phyloP scores from a whole-genome alignment of 2,329 filamentous ascomycete genomes.

The Diaporthe sp. region DNA sequence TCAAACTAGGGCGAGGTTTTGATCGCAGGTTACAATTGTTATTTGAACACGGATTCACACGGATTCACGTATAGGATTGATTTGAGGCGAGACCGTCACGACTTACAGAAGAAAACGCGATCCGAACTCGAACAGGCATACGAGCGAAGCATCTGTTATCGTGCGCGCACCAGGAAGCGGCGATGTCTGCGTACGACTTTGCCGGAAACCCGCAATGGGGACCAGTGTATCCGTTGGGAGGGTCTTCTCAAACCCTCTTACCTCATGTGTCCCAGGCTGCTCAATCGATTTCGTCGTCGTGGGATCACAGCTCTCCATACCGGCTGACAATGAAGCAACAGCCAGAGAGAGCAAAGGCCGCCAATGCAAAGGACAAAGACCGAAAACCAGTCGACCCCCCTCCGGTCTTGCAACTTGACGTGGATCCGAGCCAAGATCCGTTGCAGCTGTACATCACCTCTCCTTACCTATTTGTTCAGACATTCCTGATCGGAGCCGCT shows the following conservation, averaged over 20 bases:
- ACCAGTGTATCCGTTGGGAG: conserved; percentile 36
- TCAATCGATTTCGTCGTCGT: conserved; percentile 27
- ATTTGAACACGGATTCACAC: not conserved
- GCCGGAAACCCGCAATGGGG: conserved; percentile 33
- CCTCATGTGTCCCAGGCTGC: conserved; percentile 33
- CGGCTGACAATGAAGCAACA: conserved; percentile 41
- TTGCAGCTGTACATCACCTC: conserved; percentile 67
- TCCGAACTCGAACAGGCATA: not conserved
- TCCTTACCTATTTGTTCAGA: conserved; percentile 50
- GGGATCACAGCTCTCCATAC: conserved; percentile 40
- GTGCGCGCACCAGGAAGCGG: not conserved
- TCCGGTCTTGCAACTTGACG: conserved; percentile 81
- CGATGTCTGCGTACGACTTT: conserved; percentile 41
- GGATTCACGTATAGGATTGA: not conserved
- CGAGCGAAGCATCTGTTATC: not conserved
- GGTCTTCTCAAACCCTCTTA: conserved; percentile 33
- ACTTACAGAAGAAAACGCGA: not conserved
- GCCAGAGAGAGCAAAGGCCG: conserved; percentile 41
- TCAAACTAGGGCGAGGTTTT: not conserved
- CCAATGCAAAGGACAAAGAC: conserved; percentile 61
- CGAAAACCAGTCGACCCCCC: conserved; percentile 92
- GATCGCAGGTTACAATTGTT: not conserved
- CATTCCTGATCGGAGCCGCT: conserved; percentile 39
- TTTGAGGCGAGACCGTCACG: not conserved
- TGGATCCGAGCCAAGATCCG: conserved; percentile 61